A percentile compares a stretch with the other conserved stretches of the same genome.
phyloP scores from a whole-genome alignment of 176 grass and related monocot species.

The Juncus effusus region DNA sequence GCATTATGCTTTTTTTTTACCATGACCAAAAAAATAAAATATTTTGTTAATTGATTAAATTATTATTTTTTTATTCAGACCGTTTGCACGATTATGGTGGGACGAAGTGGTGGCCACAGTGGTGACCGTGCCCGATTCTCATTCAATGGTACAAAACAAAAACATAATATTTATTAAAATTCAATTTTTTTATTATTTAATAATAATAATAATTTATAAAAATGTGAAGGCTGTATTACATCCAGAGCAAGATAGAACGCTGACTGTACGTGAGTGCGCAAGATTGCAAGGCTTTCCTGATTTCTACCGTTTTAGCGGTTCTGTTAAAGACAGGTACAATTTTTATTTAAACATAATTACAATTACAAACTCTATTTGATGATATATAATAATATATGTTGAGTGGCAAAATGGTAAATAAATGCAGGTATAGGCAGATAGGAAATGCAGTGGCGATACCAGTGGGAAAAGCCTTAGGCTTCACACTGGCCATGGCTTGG shows the following conservation, averaged over 20 bases:
- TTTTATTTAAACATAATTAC: neutral
- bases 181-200: constrained; percentile 5
- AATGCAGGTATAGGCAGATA: constrained; percentile 76
- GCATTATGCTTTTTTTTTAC: neutral
- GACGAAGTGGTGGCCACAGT: constrained; percentile 89
- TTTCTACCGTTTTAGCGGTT: constrained; percentile 70
- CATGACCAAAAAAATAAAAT: constrained; percentile 12
- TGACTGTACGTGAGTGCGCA: constrained; percentile 84
- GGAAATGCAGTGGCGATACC: constrained; percentile 92
- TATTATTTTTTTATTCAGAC: constrained; percentile 39
- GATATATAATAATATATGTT: neutral
- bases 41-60: neutral
- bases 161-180: neutral
- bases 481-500: constrained; percentile 54
- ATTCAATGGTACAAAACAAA: constrained; percentile 44
- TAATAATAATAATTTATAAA: constrained; percentile 10
- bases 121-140: constrained; percentile 61
- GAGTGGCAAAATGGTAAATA: no score
- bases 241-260: constrained; percentile 72
- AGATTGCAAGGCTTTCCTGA: constrained; percentile 96
- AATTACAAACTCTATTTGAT: neutral
- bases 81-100: constrained; percentile 83
- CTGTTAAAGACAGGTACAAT: constrained; percentile 71
- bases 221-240: constrained; percentile 70
- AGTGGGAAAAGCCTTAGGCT: constrained; percentile 67